A percentile compares a stretch with the other conserved stretches of the same genome.
phyloP scores from a whole-genome alignment of 306 rosid species.

The Trichosanthes cucumerina region DNA sequence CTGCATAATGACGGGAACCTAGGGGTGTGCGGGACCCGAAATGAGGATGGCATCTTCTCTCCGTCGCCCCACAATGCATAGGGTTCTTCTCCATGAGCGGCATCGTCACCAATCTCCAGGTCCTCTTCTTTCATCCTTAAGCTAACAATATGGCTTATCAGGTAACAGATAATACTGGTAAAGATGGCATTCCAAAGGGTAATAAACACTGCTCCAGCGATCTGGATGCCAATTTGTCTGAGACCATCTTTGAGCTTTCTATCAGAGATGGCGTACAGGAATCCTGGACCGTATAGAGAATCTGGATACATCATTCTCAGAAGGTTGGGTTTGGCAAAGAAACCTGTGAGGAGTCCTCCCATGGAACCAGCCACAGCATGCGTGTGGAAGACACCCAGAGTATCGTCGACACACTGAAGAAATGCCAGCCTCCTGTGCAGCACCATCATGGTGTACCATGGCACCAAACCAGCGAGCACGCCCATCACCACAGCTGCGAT shows the following conservation, averaged over 20 bases:
- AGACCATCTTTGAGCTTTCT: slow-evolving; percentile 15
- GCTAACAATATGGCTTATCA: slow-evolving; percentile 27
- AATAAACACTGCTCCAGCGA: slow-evolving; percentile 43
- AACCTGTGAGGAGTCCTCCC: slow-evolving; percentile 56
- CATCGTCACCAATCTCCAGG: slow-evolving; percentile 60
- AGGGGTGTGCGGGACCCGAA: slow-evolving; percentile 21
- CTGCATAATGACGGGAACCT: slow-evolving; percentile 27
- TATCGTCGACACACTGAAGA: slow-evolving; percentile 62
- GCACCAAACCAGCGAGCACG: slow-evolving; percentile 26
- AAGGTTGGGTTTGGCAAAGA: slow-evolving; percentile 43
- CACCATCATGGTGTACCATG: slow-evolving; percentile 74
- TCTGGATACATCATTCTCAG: slow-evolving; percentile 26
- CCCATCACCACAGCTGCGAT: slow-evolving; percentile 39
- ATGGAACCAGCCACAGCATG: slow-evolving; percentile 61
- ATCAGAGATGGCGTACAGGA: slow-evolving; percentile 14
- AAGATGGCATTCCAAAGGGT: slow-evolving; percentile 40
- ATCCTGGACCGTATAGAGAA: slow-evolving; percentile 17
- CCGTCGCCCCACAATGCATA: slow-evolving; percentile 82
- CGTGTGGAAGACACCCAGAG: slow-evolving; percentile 65
- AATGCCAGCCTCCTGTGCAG: slow-evolving; percentile 34
- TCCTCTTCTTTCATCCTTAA: slow-evolving; percentile 66
- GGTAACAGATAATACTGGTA: slow-evolving; percentile 47
- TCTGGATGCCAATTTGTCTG: slow-evolving; percentile 36
- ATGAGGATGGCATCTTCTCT: slow-evolving; percentile 23
- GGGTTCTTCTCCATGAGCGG: slow-evolving; percentile 68